These are phyloP conservation scores for Echinosophora koreensis DNA, from an alignment of 306 rosid species.

Conservation along the genomic window DNA sequence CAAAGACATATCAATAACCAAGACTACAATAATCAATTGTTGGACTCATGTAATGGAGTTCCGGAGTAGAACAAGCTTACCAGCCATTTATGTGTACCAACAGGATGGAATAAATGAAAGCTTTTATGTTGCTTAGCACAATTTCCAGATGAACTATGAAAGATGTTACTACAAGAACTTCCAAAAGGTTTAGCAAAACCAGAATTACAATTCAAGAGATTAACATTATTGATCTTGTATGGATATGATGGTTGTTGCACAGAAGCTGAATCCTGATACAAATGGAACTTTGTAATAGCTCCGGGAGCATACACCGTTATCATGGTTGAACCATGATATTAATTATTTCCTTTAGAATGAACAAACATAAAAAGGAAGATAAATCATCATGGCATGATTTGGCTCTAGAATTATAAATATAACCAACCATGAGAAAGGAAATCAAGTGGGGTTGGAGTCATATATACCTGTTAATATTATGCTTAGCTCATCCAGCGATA, in stretches of 20 bases:
- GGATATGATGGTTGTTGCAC: constrained; percentile 55
- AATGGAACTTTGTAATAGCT: constrained; percentile 48
- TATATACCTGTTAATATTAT: constrained; percentile 1
- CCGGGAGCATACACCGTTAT: constrained; percentile 58
- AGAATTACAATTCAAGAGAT: constrained; percentile 46
- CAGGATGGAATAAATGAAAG: constrained; percentile 54
- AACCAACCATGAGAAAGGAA: constrained; percentile 1
- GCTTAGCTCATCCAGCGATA: constrained; percentile 1
- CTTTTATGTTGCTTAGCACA: constrained; percentile 54
- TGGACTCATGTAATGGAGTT: neutral
- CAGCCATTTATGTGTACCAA: constrained; percentile 72
- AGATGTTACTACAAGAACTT: constrained; percentile 44
- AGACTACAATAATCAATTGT: neutral
- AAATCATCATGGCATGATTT: neutral
- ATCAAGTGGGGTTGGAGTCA: constrained; percentile 5
- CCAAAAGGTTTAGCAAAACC: constrained; percentile 35
- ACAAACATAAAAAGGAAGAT: neutral
- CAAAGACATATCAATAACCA: constrained; percentile 39
- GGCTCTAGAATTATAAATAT: neutral
- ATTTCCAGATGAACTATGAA: constrained; percentile 51
- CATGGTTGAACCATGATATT: constrained; percentile 73
- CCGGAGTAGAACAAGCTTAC: constrained; percentile 55
- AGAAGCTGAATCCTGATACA: constrained; percentile 45
- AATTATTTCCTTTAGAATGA: constrained; percentile 48
- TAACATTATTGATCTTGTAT: constrained; percentile 52